Base-by-base conservation (phyloP, 768 basidiomycete genomes). In the Hemileccinum rubropunctum region DNA sequence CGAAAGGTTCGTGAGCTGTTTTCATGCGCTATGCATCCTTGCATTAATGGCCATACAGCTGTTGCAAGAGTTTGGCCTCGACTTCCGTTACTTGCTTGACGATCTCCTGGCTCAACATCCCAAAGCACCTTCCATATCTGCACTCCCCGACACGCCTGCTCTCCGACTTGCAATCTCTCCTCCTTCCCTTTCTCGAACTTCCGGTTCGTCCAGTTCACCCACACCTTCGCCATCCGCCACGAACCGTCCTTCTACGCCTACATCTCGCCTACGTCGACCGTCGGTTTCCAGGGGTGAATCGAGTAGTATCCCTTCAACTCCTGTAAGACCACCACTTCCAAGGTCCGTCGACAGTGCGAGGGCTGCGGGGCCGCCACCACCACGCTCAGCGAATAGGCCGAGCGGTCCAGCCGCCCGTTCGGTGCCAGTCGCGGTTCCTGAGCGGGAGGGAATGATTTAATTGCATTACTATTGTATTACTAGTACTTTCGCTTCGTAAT, bases 61-160 rank as follows among this genome's bases (percentile, higher is more conserved):
- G 14, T 75, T 98, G 6, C 86, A 92, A 72, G 95, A 98, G 60
- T 92, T 86, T 61, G 95, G 95, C 2, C 82, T 98, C 32, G 95
- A 97, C 71, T 97, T 98, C 66, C 86, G 88, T 20, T 93, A 87
- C 72, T 75, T 95, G n/a, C 75, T 98, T n/a, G 84, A 91, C 30
- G 76, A 78, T n/a, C 72, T 88, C 4, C 75, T 91, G 1, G 68
- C 76, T 12, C 76, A 77, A 47, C 68, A 74, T 18, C 78, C 81
- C 2, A 78, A 77, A 58, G 62, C 72, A 12, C 44, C 48, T 17
- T 48, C 63, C 42, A 49, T 20, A 40, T 14, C 66, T 53, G 47
- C 33, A 17, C 14, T 48, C 4, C 52, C 51, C 46, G 60, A 64
- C 17, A 68, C 67, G 56, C 59, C 61, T 12, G 28, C 28, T 17